A percentile compares a stretch with the other conserved stretches of the same genome.
phyloP scores from a whole-genome alignment of 768 basidiomycete genomes.

The Vishniacozyma victoriae region DNA sequence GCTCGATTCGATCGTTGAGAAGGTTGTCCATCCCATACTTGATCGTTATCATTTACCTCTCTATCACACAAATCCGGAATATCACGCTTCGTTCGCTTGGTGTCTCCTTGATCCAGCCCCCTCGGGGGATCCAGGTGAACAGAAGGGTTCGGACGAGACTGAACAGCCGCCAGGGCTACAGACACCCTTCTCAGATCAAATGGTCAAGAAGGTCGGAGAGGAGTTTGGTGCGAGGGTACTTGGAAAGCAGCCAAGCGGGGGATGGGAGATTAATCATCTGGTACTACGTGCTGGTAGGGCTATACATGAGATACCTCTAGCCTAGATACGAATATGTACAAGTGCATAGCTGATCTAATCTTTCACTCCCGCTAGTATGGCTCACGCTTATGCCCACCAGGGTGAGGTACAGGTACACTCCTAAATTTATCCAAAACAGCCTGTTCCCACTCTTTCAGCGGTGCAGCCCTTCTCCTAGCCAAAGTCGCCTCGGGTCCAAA shows the following conservation, averaged over 20 bases:
- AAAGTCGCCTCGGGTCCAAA: slow-evolving; percentile 38
- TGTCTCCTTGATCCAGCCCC: slow-evolving; percentile 55
- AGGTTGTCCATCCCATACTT: slow-evolving; percentile 58
- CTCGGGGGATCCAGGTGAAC: no score
- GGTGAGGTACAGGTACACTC: slow-evolving; percentile 27
- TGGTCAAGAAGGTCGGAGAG: no score
- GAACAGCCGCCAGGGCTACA: no score
- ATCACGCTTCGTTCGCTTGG: slow-evolving; percentile 89
- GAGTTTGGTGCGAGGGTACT: slow-evolving; percentile 16
- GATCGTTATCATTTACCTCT: slow-evolving; percentile 62
- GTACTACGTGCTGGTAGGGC: slow-evolving; percentile 34
- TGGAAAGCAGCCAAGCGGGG: slow-evolving; percentile 23
- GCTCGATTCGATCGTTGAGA: slow-evolving; percentile 56
- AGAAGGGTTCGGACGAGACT: background rate
- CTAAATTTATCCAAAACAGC: slow-evolving; percentile 58
- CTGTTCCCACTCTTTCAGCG: slow-evolving; percentile 71
- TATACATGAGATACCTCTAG: slow-evolving; percentile 3
- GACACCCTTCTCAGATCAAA: background rate
- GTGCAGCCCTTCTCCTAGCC: slow-evolving; percentile 54
- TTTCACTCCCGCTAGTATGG: no score
- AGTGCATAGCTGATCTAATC: no score
- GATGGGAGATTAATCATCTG: slow-evolving; percentile 31
- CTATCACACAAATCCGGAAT: slow-evolving; percentile 74
- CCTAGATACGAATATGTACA: no score
- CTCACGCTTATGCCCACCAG: slow-evolving; percentile 2